Percentiles rank a stretch among this genome's conserved stretches.
phyloP scores from a whole-genome alignment of 2,329 filamentous ascomycete genomes.

The Sclerotinia sclerotiorum region DNA sequence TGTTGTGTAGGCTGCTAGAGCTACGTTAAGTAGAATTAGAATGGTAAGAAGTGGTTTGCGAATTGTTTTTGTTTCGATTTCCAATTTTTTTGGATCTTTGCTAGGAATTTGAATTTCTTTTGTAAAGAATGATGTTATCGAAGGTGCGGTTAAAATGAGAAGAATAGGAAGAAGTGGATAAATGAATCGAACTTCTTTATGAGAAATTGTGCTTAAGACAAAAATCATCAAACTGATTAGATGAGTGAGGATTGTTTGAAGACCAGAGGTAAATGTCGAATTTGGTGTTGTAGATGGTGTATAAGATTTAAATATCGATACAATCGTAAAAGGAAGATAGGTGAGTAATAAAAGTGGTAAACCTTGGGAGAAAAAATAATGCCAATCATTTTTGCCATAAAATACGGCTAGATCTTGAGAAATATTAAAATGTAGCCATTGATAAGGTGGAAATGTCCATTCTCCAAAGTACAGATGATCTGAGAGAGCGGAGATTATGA shows the following conservation, averaged over 20 bases:
- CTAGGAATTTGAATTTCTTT: slow-evolving; percentile 32
- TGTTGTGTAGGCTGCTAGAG: slow-evolving; percentile 72
- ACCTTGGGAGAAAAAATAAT: slow-evolving; percentile 92
- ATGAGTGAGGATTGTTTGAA: slow-evolving; percentile 51
- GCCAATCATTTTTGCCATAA: slow-evolving; percentile 85
- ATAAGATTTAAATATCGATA: slow-evolving; percentile 49
- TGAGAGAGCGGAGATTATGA: slow-evolving; percentile 62
- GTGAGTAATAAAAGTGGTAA: slow-evolving; percentile 84
- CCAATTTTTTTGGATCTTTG: slow-evolving; percentile 21
- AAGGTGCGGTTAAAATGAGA: slow-evolving; percentile 73
- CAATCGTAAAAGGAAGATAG: slow-evolving; percentile 71
- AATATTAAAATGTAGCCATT: slow-evolving; percentile 89
- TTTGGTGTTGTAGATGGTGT: slow-evolving; percentile 11
- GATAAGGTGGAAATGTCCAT: slow-evolving; percentile 86
- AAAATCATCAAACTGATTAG: slow-evolving; percentile 55
- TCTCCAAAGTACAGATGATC: slow-evolving; percentile 79
- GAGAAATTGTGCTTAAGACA: slow-evolving; percentile 74
- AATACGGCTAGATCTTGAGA: slow-evolving; percentile 84
- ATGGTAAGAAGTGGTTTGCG: slow-evolving; percentile 57
- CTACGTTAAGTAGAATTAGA: slow-evolving; percentile 64
- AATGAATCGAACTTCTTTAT: slow-evolving; percentile 97
- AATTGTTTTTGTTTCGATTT: slow-evolving; percentile 31
- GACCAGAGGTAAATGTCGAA: slow-evolving; percentile 32
- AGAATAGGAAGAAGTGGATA: slow-evolving; percentile 88
- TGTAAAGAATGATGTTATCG: slow-evolving; percentile 57